Evolutionary conservation across 305 asterid species (phyloP).

Genomic region (Stenogyne calaminthoides): DNA sequence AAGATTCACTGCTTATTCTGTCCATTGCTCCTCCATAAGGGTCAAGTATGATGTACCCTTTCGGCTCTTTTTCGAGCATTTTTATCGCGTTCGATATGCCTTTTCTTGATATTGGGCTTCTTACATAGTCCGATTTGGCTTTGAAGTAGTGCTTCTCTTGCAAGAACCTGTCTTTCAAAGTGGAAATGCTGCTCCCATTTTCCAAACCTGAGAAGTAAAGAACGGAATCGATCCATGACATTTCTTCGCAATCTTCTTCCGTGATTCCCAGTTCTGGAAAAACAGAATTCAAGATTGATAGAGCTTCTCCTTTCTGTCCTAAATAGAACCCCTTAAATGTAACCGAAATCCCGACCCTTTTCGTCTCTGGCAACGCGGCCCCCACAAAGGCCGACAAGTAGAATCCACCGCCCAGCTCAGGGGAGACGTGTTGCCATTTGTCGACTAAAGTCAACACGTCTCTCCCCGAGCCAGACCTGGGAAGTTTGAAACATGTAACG

Average conservation of each 20-base stretch:
- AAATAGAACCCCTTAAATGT: slow-evolving; percentile 66
- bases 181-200: slow-evolving; percentile 29
- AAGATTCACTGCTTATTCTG: slow-evolving; percentile 49
- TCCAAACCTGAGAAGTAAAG: slow-evolving; percentile 59
- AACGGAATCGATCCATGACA: slow-evolving; percentile 69
- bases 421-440: slow-evolving; percentile 70
- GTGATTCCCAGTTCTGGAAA: slow-evolving; percentile 53
- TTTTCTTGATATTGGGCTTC: slow-evolving; percentile 35
- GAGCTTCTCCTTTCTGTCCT: slow-evolving; percentile 46
- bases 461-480: slow-evolving; percentile 44
- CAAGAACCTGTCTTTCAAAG: slow-evolving; percentile 48
- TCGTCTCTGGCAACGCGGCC: slow-evolving; percentile 40
- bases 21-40: slow-evolving; percentile 80
- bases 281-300: slow-evolving; percentile 29
- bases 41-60: slow-evolving; percentile 73
- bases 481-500: slow-evolving; percentile 50
- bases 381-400: slow-evolving; percentile 64
- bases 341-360: slow-evolving; percentile 43
- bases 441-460: slow-evolving; percentile 36
- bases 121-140: slow-evolving; percentile 80
- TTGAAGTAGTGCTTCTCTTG: slow-evolving; percentile 57
- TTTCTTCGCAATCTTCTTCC: slow-evolving; percentile 52
- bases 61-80: slow-evolving; percentile 54
- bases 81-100: slow-evolving; percentile 38
- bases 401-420: slow-evolving; percentile 43